Percentiles rank a stretch among this genome's conserved stretches.
Evolutionary conservation across 495 filamentous ascomycete species (phyloP).

Genomic region (Aspergillus biplanus): DNA sequence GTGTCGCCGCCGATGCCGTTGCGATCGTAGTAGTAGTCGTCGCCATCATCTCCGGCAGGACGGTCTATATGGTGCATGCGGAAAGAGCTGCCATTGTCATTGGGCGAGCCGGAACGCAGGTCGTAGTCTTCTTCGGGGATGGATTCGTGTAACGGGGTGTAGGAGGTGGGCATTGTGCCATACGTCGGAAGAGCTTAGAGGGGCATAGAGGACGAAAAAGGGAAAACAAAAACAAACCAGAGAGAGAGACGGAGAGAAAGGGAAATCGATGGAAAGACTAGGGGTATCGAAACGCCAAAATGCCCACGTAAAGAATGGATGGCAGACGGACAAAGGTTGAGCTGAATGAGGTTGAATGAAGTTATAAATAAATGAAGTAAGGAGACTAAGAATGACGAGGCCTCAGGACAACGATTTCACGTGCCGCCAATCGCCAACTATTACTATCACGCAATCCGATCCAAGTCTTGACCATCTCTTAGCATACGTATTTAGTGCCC

Average conservation of each 20-base stretch:
- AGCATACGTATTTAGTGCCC: not conserved
- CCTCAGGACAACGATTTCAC: not conserved
- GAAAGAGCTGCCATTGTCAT: conserved; percentile 14
- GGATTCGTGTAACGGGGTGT: conserved; percentile 16
- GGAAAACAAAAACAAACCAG: not conserved
- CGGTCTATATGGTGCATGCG: conserved; percentile 17
- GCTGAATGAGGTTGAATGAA: too few relatives aligned
- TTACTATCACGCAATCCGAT: not conserved
- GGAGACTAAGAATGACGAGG: too few relatives aligned
- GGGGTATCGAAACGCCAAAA: too few relatives aligned
- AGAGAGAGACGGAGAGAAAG: not conserved
- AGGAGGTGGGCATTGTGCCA: conserved; percentile 21
- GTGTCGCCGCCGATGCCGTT: conserved; percentile 13
- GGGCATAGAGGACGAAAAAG: not conserved
- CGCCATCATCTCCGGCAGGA: conserved; percentile 17
- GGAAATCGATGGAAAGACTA: not conserved
- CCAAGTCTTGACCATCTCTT: not conserved
- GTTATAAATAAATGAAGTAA: too few relatives aligned
- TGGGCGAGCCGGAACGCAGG: conserved; percentile 13
- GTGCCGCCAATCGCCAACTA: not conserved
- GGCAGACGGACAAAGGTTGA: too few relatives aligned
- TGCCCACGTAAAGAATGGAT: too few relatives aligned
- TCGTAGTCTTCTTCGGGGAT: conserved; percentile 27
- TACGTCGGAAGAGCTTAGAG: not conserved
- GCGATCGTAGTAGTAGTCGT: not conserved